These are phyloP conservation scores for Tuber brumale DNA, from an alignment of 495 filamentous ascomycete genomes.

Conservation along the genomic window DNA sequence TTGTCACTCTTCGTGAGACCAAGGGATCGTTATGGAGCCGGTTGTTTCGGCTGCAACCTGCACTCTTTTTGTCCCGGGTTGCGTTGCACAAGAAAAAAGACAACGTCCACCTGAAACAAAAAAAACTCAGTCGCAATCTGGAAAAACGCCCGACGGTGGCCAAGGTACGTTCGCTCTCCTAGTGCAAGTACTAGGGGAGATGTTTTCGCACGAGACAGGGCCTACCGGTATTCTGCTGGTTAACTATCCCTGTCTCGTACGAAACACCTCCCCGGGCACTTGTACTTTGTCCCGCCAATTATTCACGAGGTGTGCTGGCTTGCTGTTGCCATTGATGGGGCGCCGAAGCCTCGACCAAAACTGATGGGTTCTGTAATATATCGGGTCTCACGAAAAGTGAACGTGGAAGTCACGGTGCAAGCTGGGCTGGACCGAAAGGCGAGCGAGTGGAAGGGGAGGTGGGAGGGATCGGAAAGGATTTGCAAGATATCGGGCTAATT, in stretches of 20 bases:
- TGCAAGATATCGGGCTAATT: background rate
- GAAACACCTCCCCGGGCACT: too few relatives aligned
- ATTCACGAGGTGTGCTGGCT: background rate
- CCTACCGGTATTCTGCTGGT: too few relatives aligned
- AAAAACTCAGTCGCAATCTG: slow-evolving; percentile 24
- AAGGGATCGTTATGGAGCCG: background rate
- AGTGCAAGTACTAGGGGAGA: background rate
- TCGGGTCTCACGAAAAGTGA: background rate
- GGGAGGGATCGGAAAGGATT: background rate
- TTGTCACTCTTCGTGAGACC: background rate
- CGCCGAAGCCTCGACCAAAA: background rate
- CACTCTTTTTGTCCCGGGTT: background rate
- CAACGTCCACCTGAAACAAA: background rate
- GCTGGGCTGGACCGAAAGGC: background rate
- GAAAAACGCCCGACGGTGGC: slow-evolving; percentile 30
- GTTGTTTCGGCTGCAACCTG: slow-evolving; percentile 2
- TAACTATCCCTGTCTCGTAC: too few relatives aligned
- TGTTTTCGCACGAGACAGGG: too few relatives aligned
- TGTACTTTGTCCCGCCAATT: slow-evolving; percentile 24
- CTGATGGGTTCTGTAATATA: background rate
- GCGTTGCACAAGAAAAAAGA: background rate
- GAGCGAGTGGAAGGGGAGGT: background rate
- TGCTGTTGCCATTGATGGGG: background rate
- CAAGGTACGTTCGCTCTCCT: slow-evolving; percentile 14
- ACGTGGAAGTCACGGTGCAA: background rate